phyloP scores from a whole-genome alignment of 176 grass and related monocot species.

The Oryza coarctata region DNA sequence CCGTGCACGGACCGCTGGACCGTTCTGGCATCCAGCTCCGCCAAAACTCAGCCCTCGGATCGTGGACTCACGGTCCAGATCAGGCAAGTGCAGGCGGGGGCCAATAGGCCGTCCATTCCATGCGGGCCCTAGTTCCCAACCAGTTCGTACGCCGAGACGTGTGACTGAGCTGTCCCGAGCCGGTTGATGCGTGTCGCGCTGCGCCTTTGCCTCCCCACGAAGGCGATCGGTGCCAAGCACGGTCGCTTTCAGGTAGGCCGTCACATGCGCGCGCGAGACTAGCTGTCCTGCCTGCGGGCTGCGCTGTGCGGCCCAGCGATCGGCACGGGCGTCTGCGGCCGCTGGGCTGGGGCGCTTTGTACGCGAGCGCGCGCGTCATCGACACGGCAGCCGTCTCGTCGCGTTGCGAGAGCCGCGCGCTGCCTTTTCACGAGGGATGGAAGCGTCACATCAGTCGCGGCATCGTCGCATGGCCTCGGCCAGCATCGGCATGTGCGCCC shows the following conservation, averaged over 20 bases:
- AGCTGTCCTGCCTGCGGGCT: not conserved
- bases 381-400: conserved; percentile 16
- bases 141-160: not conserved
- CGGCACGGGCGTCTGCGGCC: not conserved
- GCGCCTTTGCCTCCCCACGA: not conserved
- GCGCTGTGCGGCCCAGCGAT: not conserved
- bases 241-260: conserved; percentile 23
- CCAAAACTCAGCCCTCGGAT: not conserved
- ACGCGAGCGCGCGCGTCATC: not conserved
- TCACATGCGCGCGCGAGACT: conserved; percentile 15
- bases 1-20: conserved; percentile 18
- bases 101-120: not conserved
- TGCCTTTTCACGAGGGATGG: not conserved
- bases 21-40: not conserved
- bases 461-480: not conserved
- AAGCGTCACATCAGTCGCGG: not conserved
- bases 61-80: not conserved
- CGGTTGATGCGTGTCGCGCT: conserved; percentile 39
- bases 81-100: no score
- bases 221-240: not conserved
- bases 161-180: not conserved
- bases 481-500: conserved; percentile 18
- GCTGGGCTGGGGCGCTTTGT: not conserved
- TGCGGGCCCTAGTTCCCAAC: not conserved
- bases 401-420: not conserved